Evolutionary conservation across 2,329 filamentous ascomycete genomes (phyloP).

Genomic region (Drechslerella dactyloides): DNA sequence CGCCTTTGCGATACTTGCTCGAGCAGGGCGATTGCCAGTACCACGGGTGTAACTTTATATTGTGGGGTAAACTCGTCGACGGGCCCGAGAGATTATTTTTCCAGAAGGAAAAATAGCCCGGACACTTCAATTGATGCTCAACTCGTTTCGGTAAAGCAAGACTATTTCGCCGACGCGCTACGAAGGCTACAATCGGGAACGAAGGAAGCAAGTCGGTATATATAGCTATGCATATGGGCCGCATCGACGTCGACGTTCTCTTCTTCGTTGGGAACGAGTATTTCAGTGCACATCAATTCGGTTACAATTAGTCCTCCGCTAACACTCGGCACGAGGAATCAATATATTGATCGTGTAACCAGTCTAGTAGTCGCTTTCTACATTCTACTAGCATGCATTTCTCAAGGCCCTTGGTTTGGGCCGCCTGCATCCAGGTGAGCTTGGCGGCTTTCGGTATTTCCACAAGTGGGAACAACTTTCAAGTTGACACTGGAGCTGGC

Average conservation of each 20-base stretch:
- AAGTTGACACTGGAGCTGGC: constrained; percentile 44
- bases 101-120: neutral
- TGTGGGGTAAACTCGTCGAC: constrained; percentile 3
- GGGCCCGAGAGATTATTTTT: constrained; percentile 3
- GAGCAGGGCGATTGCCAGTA: neutral
- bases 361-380: no score
- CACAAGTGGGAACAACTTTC: constrained; percentile 28
- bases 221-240: no score
- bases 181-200: no score
- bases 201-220: no score
- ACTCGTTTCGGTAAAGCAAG: no score
- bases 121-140: neutral
- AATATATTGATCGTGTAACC: constrained; percentile 2
- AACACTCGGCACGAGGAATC: neutral
- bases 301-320: no score
- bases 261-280: no score
- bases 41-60: neutral
- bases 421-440: constrained; percentile 32
- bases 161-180: neutral
- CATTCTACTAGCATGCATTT: constrained; percentile 43
- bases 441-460: constrained; percentile 46
- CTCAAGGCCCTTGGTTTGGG: constrained; percentile 41
- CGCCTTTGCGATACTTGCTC: neutral
- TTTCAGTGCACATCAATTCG: no score
- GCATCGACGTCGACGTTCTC: no score